Percentiles rank a stretch among this genome's conserved stretches.
These are phyloP conservation scores for Salix purpurea DNA, from an alignment of 345 rosid genomes.

Conservation along the genomic window DNA sequence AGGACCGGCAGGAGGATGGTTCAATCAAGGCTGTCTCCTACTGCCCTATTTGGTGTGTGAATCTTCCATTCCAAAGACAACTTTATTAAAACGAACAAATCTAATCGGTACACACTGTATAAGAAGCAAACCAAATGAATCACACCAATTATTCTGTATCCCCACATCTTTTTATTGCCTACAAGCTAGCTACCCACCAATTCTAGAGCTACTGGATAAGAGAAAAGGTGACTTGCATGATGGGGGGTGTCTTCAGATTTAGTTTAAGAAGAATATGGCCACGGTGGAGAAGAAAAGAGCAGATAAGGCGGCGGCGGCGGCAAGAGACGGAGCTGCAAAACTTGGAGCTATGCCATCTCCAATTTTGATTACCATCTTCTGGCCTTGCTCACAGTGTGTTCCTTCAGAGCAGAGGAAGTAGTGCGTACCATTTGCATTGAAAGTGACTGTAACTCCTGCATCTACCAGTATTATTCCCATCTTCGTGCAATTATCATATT, in stretches of 20 bases:
- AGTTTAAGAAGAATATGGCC: not conserved
- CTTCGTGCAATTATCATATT: slow-evolving; percentile 22
- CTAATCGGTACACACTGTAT: no score
- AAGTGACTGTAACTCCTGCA: not conserved
- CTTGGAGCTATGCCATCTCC: slow-evolving; percentile 12
- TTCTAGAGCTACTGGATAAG: no score
- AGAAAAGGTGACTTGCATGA: not conserved
- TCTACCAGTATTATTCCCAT: not conserved
- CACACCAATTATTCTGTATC: not conserved
- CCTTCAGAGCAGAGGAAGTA: slow-evolving; percentile 30
- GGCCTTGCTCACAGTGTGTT: slow-evolving; percentile 27
- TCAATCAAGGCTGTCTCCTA: no score
- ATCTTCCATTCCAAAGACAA: no score
- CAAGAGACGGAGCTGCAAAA: slow-evolving; percentile 7
- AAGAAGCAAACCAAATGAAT: not conserved
- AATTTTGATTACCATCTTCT: slow-evolving; percentile 23
- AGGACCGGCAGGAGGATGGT: no score
- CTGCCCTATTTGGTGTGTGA: no score
- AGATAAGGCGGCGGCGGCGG: not conserved
- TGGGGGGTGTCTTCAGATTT: not conserved
- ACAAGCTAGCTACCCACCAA: no score
- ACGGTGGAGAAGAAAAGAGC: not conserved
- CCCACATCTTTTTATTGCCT: no score
- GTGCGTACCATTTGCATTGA: slow-evolving; percentile 6
- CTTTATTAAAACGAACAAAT: no score